A percentile compares a stretch with the other conserved stretches of the same genome.
These are phyloP conservation scores for Ophiostoma tasmaniense DNA, from an alignment of 2,329 filamentous ascomycete genomes.

Conservation along the genomic window DNA sequence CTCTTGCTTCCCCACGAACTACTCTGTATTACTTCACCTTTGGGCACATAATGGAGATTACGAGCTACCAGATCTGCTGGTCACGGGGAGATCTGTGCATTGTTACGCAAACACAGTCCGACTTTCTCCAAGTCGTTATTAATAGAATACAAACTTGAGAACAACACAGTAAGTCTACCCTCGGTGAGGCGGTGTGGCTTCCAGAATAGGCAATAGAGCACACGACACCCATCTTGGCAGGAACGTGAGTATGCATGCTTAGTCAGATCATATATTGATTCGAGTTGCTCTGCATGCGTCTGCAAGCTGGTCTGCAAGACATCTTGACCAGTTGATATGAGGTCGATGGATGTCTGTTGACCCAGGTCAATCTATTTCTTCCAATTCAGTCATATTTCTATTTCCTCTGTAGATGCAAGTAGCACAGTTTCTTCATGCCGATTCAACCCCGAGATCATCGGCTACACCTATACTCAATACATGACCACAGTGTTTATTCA, in stretches of 20 bases:
- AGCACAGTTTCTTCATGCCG: background rate
- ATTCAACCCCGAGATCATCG: background rate
- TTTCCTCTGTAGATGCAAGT: too few relatives aligned
- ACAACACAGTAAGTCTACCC: background rate
- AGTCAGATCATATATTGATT: background rate
- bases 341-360: too few relatives aligned
- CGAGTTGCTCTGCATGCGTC: background rate
- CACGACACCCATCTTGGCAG: conserved; percentile 11
- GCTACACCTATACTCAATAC: too few relatives aligned
- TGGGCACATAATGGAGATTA: background rate
- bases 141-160: background rate
- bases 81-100: background rate
- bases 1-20: background rate
- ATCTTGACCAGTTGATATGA: background rate
- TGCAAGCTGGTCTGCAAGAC: background rate
- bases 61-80: background rate
- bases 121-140: background rate
- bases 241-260: background rate
- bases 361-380: too few relatives aligned
- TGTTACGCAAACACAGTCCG: background rate
- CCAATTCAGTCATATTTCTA: too few relatives aligned
- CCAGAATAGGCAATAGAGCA: conserved; percentile 11
- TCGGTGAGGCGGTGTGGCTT: conserved; percentile 5
- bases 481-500: too few relatives aligned
- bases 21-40: background rate